phyloP scores from a whole-genome alignment of 345 rosid species.

The Rhizophora apiculata region DNA sequence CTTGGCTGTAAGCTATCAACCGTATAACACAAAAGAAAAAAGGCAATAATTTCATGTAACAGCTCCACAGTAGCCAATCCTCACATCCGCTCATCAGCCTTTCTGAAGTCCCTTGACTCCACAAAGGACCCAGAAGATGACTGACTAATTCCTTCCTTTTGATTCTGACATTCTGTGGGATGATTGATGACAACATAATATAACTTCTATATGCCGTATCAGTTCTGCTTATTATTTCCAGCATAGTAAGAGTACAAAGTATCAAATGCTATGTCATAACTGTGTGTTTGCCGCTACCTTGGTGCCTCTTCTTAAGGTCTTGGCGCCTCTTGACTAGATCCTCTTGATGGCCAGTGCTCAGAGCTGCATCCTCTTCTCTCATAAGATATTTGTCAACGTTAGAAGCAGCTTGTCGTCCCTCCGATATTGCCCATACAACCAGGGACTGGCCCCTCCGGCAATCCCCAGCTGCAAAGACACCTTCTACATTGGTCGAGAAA shows the following conservation, averaged over 20 bases:
- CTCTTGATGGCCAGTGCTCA: slow-evolving; percentile 15
- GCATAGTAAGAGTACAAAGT: not conserved
- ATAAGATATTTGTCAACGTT: slow-evolving; percentile 73
- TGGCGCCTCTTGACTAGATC: slow-evolving; percentile 24
- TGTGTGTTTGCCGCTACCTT: slow-evolving; percentile 36
- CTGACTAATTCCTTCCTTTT: too few species aligned
- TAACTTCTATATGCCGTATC: slow-evolving; percentile 3
- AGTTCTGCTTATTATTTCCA: slow-evolving; percentile 5
- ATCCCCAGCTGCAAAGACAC: slow-evolving; percentile 98
- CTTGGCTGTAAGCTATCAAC: too few species aligned
- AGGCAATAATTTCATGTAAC: too few species aligned
- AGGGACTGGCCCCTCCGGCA: slow-evolving; percentile 95
- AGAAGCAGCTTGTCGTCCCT: slow-evolving; percentile 93
- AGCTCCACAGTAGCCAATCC: too few species aligned
- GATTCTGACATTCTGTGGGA: too few species aligned
- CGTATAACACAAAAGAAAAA: too few species aligned
- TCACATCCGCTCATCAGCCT: too few species aligned
- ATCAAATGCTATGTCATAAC: slow-evolving; percentile 34
- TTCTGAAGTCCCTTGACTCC: too few species aligned
- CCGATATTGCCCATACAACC: slow-evolving; percentile 98
- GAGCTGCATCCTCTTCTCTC: slow-evolving; percentile 23
- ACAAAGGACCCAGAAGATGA: too few species aligned
- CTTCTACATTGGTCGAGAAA: slow-evolving; percentile 72
- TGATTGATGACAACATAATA: too few species aligned
- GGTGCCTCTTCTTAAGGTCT: slow-evolving; percentile 26